Percentiles rank a stretch among this genome's conserved stretches.
Evolutionary conservation across 2,329 filamentous ascomycete genomes (phyloP).

Genomic region (Neospermospora avenae): DNA sequence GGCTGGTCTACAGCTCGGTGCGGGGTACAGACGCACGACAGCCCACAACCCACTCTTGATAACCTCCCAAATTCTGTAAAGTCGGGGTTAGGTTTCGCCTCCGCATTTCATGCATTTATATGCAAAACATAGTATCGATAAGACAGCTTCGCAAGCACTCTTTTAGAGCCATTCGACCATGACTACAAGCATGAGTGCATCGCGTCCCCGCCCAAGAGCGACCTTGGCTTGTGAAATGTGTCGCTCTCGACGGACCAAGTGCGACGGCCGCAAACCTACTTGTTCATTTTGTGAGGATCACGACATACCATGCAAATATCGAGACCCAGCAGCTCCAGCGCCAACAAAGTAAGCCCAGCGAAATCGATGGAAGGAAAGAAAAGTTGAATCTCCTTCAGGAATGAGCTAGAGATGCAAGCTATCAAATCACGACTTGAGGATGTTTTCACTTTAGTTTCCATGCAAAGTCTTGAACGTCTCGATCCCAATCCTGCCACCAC

Average conservation of each 20-base stretch:
- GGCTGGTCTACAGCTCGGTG: too few relatives aligned
- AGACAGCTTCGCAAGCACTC: neutral
- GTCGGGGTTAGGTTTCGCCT: too few relatives aligned
- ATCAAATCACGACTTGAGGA: neutral
- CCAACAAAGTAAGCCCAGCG: conserved; percentile 4
- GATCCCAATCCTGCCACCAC: neutral
- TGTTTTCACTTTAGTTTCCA: neutral
- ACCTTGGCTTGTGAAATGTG: conserved; percentile 27
- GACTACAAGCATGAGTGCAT: neutral
- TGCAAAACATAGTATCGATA: neutral
- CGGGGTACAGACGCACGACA: too few relatives aligned
- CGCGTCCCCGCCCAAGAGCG: conserved; percentile 32
- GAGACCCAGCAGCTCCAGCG: neutral
- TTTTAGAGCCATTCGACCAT: neutral
- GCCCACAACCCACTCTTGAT: too few relatives aligned
- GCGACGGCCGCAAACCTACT: conserved; percentile 25
- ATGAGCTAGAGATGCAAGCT: neutral
- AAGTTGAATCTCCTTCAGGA: neutral
- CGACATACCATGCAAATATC: conserved; percentile 16
- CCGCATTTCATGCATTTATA: neutral
- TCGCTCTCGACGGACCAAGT: conserved; percentile 28
- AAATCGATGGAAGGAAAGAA: neutral
- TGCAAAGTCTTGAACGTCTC: neutral
- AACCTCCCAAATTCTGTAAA: too few relatives aligned
- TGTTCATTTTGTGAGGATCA: conserved; percentile 26